phyloP scores from a whole-genome alignment of 495 filamentous ascomycete genomes.

The Talaromyces ruber region DNA sequence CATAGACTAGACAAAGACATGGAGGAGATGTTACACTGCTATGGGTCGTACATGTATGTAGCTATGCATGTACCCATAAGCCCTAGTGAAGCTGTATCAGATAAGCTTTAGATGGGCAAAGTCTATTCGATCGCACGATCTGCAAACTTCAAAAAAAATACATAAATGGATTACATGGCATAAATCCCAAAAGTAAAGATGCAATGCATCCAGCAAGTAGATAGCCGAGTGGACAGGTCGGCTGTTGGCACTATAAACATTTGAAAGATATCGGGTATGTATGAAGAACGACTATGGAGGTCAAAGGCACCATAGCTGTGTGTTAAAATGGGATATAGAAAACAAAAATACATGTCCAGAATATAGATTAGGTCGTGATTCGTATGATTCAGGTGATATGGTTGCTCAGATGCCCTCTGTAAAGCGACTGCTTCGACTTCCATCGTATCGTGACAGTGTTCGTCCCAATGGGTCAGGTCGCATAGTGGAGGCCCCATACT shows the following conservation, averaged over 20 bases:
- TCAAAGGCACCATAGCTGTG: background rate
- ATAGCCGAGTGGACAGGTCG: background rate
- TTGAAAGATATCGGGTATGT: background rate
- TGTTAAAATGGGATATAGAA: background rate
- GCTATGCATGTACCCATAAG: background rate
- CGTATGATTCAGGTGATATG: background rate
- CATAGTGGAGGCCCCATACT: slow-evolving; percentile 17
- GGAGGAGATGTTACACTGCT: background rate
- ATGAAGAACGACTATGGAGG: background rate
- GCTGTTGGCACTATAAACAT: background rate
- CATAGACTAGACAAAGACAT: background rate
- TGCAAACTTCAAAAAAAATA: background rate
- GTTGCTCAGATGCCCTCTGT: slow-evolving; percentile 30
- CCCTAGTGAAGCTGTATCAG: background rate
- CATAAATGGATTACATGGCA: background rate
- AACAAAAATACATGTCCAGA: background rate
- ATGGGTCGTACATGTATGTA: background rate
- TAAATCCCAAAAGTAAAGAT: background rate
- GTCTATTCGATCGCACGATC: background rate
- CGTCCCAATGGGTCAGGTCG: slow-evolving; percentile 41
- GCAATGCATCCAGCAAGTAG: slow-evolving; percentile 2
- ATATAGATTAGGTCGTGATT: slow-evolving; percentile 1
- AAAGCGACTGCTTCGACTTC: slow-evolving; percentile 48
- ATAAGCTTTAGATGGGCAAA: background rate
- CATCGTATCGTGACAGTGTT: slow-evolving; percentile 45